These are phyloP conservation scores for Eutrema yunnanense DNA, from an alignment of 345 rosid species.

Conservation along the genomic window DNA sequence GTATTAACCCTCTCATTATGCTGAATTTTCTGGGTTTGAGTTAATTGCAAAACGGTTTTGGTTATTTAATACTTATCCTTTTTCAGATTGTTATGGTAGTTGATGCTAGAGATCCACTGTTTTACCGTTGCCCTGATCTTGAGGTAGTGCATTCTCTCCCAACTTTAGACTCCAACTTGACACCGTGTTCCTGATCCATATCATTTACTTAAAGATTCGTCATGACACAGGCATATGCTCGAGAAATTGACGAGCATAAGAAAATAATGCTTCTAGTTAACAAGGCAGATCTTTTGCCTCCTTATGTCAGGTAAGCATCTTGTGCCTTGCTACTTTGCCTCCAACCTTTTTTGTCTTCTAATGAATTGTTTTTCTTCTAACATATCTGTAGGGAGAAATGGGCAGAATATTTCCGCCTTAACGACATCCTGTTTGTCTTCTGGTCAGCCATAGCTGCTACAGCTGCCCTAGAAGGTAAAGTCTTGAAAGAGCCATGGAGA, in stretches of 20 bases:
- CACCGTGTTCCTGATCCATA: not conserved
- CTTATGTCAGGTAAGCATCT: slow-evolving; percentile 50
- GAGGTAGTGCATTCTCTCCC: slow-evolving; percentile 53
- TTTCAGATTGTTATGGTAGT: slow-evolving; percentile 95
- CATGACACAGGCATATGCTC: slow-evolving; percentile 61
- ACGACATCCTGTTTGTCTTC: slow-evolving; percentile 65
- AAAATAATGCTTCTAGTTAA: slow-evolving; percentile 83
- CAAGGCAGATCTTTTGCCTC: slow-evolving; percentile 93
- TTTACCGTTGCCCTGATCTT: slow-evolving; percentile 91
- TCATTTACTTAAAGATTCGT: slow-evolving; percentile 8
- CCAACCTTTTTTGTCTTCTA: not conserved
- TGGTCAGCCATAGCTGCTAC: slow-evolving; percentile 97
- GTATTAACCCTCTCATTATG: not conserved
- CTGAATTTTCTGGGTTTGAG: not conserved
- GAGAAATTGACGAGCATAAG: slow-evolving; percentile 71
- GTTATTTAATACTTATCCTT: not conserved
- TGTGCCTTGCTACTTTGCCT: not conserved
- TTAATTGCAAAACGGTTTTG: not conserved
- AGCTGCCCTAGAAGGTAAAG: slow-evolving; percentile 74
- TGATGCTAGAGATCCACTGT: slow-evolving; percentile 90
- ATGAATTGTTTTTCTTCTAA: not conserved
- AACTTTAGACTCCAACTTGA: not conserved
- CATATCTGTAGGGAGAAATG: slow-evolving; percentile 61
- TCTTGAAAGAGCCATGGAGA: slow-evolving; percentile 37
- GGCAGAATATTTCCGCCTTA: slow-evolving; percentile 63